A percentile compares a stretch with the other conserved stretches of the same genome.
Evolutionary conservation across 768 basidiomycete genomes (phyloP).

Genomic region (Psilocybe azurescens): DNA sequence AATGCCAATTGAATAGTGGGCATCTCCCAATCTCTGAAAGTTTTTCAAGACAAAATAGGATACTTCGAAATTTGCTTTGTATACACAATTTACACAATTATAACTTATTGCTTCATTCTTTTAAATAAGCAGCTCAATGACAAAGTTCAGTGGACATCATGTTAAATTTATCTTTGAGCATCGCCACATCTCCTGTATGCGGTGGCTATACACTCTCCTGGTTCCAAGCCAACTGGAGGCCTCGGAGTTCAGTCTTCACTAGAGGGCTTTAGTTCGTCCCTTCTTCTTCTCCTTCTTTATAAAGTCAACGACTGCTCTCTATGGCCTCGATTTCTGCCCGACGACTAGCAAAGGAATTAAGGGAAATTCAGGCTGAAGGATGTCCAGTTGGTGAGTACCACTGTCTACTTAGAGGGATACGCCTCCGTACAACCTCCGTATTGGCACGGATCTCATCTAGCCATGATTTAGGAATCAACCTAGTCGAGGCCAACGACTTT

Average conservation of each 20-base stretch:
- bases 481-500: slow-evolving; percentile 80
- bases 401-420: not conserved
- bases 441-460: not conserved
- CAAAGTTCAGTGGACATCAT: not conserved
- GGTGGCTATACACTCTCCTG: slow-evolving; percentile 1
- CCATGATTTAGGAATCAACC: slow-evolving; percentile 61
- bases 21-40: too few relatives aligned
- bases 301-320: not conserved
- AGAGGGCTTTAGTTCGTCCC: not conserved
- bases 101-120: too few relatives aligned
- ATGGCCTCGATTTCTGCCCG: slow-evolving; percentile 71
- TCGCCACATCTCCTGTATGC: not conserved
- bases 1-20: not conserved
- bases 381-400: slow-evolving; percentile 62
- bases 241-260: not conserved
- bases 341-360: slow-evolving; percentile 74
- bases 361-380: slow-evolving; percentile 68
- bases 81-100: too few relatives aligned
- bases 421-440: not conserved
- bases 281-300: not conserved
- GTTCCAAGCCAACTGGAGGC: not conserved
- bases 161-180: not conserved
- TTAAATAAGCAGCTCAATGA: not conserved
- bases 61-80: too few relatives aligned
- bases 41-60: too few relatives aligned